These are phyloP conservation scores for Umbelopsis sp. DNA, from an alignment of 371 early-diverging fungal genomes.

Conservation along the genomic window DNA sequence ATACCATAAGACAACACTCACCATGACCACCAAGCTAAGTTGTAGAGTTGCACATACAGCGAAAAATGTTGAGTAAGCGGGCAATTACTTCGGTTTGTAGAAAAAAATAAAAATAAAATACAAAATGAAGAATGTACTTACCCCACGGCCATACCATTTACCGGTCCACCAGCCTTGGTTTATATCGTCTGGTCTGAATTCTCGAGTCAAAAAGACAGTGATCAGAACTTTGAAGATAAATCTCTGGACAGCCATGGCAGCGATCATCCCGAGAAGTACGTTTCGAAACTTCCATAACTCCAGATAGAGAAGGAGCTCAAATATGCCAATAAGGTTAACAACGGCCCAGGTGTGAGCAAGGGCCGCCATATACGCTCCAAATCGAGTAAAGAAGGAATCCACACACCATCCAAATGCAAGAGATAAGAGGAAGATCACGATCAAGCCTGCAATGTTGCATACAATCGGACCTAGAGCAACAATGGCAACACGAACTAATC, in stretches of 20 bases:
- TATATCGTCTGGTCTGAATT: constrained; percentile 73
- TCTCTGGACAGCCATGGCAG: constrained; percentile 63
- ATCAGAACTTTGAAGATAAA: constrained; percentile 71
- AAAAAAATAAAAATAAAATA: too few species aligned
- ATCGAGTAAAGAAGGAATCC: constrained; percentile 63
- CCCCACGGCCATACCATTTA: constrained; percentile 76
- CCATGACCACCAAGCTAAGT: constrained; percentile 62
- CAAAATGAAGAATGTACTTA: constrained; percentile 23
- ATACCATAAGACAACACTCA: background rate
- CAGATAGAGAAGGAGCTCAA: constrained; percentile 66
- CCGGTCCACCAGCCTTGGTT: constrained; percentile 92
- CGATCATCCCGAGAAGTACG: constrained; percentile 71
- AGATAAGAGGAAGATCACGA: constrained; percentile 69
- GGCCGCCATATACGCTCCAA: constrained; percentile 71
- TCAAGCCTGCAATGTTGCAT: constrained; percentile 68
- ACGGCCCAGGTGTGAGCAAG: constrained; percentile 70
- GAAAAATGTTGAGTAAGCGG: background rate
- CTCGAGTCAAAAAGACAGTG: constrained; percentile 71
- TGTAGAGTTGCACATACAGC: background rate
- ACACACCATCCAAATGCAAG: constrained; percentile 65
- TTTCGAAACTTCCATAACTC: constrained; percentile 68
- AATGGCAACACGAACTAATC: constrained; percentile 56
- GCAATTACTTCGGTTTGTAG: background rate
- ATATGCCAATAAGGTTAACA: constrained; percentile 59
- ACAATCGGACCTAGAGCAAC: constrained; percentile 72